Evolutionary conservation across 805 yeast genomes (phyloP).

Genomic region (Starmerella stellata): DNA sequence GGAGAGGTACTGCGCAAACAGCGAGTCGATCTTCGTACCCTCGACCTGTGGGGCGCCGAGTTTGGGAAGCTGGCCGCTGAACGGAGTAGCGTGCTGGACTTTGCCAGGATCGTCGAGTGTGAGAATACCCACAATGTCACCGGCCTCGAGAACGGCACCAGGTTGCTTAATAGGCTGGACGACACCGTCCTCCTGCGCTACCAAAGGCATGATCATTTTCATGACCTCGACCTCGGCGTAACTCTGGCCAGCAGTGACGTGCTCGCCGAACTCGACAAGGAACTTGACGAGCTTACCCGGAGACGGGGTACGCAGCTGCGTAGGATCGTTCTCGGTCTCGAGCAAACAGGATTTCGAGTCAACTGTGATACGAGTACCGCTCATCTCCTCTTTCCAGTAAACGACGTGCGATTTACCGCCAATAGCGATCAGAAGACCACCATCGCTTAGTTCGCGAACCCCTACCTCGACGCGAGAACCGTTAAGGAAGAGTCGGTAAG

Average conservation of each 20-base stretch:
- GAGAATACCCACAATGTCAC: constrained; percentile 88
- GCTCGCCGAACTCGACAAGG: constrained; percentile 90
- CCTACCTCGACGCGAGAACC: constrained; percentile 82
- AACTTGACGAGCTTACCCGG: constrained; percentile 95
- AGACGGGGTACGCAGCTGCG: constrained; percentile 94
- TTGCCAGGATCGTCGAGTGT: constrained; percentile 92
- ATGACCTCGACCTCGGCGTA: constrained; percentile 98
- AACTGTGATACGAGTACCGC: constrained; percentile 84
- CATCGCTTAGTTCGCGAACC: constrained; percentile 78
- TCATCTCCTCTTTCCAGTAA: constrained; percentile 95
- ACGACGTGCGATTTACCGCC: constrained; percentile 90
- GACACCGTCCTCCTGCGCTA: constrained; percentile 84
- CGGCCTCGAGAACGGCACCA: constrained; percentile 91
- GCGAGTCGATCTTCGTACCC: constrained; percentile 73
- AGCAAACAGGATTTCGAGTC: constrained; percentile 87
- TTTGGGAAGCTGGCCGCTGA: constrained; percentile 81
- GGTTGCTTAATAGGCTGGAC: constrained; percentile 92
- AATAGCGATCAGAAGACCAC: constrained; percentile 72
- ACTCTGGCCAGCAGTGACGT: constrained; percentile 74
- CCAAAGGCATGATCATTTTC: constrained; percentile 98
- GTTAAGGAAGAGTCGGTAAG: constrained; percentile 76
- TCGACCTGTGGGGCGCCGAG: constrained; percentile 64
- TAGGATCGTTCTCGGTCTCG: constrained; percentile 94
- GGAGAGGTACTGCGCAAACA: constrained; percentile 38
- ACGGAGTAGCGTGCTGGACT: constrained; percentile 92